These are phyloP conservation scores for Exophiala xenobiotica DNA, from an alignment of 2,329 filamentous ascomycete genomes.

Conservation along the genomic window DNA sequence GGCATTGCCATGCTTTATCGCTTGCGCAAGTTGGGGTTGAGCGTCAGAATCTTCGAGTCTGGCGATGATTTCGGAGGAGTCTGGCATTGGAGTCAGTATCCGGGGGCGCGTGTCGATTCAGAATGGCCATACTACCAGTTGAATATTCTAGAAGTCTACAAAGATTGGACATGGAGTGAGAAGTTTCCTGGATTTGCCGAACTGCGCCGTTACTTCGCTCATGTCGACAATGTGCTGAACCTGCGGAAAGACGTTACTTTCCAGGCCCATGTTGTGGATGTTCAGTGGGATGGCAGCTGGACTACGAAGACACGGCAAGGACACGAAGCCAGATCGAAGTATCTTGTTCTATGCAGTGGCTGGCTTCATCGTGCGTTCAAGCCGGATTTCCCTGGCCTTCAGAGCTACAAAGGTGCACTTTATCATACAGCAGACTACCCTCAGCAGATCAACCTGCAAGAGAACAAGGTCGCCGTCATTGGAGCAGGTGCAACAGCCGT, in stretches of 20 bases:
- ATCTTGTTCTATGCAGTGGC: neutral
- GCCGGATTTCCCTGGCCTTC: conserved; percentile 59
- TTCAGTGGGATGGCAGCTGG: conserved; percentile 41
- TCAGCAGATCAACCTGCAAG: conserved; percentile 54
- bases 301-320: conserved; percentile 40
- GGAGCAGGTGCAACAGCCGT: conserved; percentile 65
- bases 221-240: conserved; percentile 40
- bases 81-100: conserved; percentile 53
- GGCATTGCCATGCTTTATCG: conserved; percentile 54
- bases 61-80: conserved; percentile 44
- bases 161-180: conserved; percentile 47
- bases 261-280: conserved; percentile 36
- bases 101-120: conserved; percentile 55
- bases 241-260: conserved; percentile 38
- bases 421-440: conserved; percentile 63
- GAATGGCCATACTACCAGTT: conserved; percentile 56
- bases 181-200: conserved; percentile 41
- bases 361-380: conserved; percentile 44
- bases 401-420: conserved; percentile 60
- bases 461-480: conserved; percentile 61
- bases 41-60: conserved; percentile 52
- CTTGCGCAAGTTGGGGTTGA: conserved; percentile 51
- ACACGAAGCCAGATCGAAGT: neutral
- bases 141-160: conserved; percentile 49
- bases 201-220: conserved; percentile 41